Conservation (phyloP, 1,284 basidiomycete genomes). For the Cryptococcus jaspeensis region DNA sequence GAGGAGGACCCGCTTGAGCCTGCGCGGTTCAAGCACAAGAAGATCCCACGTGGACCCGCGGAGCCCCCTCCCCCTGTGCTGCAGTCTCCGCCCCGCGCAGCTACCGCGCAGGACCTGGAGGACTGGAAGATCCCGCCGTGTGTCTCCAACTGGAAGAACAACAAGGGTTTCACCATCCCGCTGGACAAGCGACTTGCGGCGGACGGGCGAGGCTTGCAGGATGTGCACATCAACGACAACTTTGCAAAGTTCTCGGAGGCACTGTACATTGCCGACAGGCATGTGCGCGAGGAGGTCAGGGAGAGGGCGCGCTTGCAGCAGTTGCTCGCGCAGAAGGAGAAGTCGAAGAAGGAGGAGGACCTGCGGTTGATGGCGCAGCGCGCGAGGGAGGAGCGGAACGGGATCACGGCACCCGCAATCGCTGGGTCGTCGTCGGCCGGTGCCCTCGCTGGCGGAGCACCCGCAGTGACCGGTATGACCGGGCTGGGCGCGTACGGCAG, state of each 20-base stretch:
- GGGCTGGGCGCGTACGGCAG: conserved; percentile 83
- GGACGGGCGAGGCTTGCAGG: conserved; percentile 94
- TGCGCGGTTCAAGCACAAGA: conserved; percentile 96
- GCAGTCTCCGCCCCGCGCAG: conserved; percentile 91
- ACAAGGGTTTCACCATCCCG: conserved; percentile 99
- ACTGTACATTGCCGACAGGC: conserved; percentile 92
- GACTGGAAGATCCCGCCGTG: conserved; percentile 99
- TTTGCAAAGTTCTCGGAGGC: conserved; percentile 99
- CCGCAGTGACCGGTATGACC: conserved; percentile 56
- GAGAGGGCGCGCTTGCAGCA: conserved; percentile 97
- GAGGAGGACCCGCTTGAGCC: conserved; percentile 97
- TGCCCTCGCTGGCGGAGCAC: conserved; percentile 50
- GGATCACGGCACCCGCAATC: conserved; percentile 56
- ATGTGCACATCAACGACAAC: conserved; percentile 98
- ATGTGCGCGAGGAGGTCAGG: conserved; percentile 95
- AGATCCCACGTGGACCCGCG: conserved; percentile 91
- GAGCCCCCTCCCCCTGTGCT: conserved; percentile 97
- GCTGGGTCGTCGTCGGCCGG: conserved; percentile 53
- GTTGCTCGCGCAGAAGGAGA: conserved; percentile 96
- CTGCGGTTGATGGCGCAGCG: conserved; percentile 89
- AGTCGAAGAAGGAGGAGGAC: conserved; percentile 94
- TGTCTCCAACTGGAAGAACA: conserved; percentile 99
- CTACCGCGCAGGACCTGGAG: conserved; percentile 95
- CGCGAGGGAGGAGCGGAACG: conserved; percentile 89
- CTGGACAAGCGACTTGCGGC: conserved; percentile 97